Evolutionary conservation across 306 rosid species (phyloP).

Genomic region (Styphnolobium japonicum): DNA sequence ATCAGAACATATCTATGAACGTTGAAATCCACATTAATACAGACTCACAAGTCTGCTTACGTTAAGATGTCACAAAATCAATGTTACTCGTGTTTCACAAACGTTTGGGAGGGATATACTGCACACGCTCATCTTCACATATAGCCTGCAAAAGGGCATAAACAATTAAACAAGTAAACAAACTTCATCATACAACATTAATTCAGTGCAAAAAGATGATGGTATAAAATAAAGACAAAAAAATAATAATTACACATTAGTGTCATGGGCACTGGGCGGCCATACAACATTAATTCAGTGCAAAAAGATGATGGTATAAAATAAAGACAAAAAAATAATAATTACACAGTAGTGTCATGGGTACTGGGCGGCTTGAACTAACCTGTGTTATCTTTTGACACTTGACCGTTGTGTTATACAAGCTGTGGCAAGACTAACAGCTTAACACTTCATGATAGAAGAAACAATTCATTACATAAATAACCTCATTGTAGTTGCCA

Average conservation of each 20-base stretch:
- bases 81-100: constrained; percentile 24
- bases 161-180: background rate
- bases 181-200: background rate
- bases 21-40: background rate
- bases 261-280: too few species aligned
- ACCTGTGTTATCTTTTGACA: background rate
- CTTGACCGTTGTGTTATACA: background rate
- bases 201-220: background rate
- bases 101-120: constrained; percentile 73
- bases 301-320: background rate
- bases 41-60: background rate
- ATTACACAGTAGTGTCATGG: background rate
- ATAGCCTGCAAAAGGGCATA: constrained; percentile 50
- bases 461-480: background rate
- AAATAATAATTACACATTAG: background rate
- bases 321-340: background rate
- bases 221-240: background rate
- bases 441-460: background rate
- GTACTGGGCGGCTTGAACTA: background rate
- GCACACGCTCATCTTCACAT: constrained; percentile 77
- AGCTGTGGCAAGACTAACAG: background rate
- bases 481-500: background rate
- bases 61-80: background rate
- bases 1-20: constrained; percentile 5
- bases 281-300: background rate